Base-by-base conservation (phyloP, 495 filamentous ascomycete genomes). In the Parachaetomium inaequale region DNA sequence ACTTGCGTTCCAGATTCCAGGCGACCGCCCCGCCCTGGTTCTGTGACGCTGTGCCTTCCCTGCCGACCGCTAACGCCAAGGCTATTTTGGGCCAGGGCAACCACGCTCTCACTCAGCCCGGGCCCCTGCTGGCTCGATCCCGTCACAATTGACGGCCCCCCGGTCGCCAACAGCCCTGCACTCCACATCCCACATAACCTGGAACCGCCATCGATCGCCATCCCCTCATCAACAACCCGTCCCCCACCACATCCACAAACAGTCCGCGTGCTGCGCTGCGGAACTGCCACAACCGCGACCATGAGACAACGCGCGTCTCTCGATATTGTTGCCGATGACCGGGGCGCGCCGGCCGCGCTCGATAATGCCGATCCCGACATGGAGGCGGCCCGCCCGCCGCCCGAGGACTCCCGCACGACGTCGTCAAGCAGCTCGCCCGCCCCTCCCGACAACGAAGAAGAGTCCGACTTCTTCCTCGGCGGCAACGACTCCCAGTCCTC, bases 401-500 rank as follows among this genome's bases (percentile, higher is more conserved):
- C 59, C 28, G 58, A 70, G 32, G 73, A 75, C 61, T 74, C 72
- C 11, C 70, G 72, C 50, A 80, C 79, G 28, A 89, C 90, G 15
- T 94, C 90, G 17, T 88, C 88, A 4, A 90, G 88, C 52, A 92
- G 88, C 71, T 95, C 92, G 2, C 92, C 92, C 25, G 89, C 88
- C 70, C 87, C 89, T 31, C 82, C 85, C 66, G 86, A 84, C 61
- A 82, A 85, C 61, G 91, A 96, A 74, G 92, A 96, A 75, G n/a
- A n/a, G n/a, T 94, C 90, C 65, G 92, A 97, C 73, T 95, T 93
- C 78, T 93, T 94, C 75, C 83, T 85, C 47, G 88, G 87, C 62
- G 82, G 84, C 62, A 96, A 96, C 75, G 93, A 97, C 72, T 96
- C 91, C 4, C 84, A 92, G 67, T 96, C 93, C 7, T 97, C 93